Percentiles rank a stretch among this genome's conserved stretches.
phyloP scores from a whole-genome alignment of 768 basidiomycete genomes.

The Mycena sanguinolenta region DNA sequence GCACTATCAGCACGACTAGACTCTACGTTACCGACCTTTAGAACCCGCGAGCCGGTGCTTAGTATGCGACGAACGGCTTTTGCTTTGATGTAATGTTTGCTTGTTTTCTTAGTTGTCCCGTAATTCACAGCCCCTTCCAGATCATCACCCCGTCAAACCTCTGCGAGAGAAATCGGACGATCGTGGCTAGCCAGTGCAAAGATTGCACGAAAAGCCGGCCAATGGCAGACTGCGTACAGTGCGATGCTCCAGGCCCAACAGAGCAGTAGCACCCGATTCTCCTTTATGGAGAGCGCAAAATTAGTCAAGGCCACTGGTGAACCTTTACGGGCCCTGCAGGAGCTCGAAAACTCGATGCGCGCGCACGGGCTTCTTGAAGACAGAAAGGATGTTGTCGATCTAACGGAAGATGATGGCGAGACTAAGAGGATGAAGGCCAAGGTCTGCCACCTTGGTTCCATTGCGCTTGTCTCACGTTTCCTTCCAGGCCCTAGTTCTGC shows the following conservation, averaged over 20 bases:
- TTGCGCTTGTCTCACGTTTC: conserved; percentile 1
- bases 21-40: conserved; percentile 88
- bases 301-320: conserved; percentile 85
- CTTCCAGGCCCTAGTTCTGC: conserved; percentile 78
- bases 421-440: conserved; percentile 76
- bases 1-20: conserved; percentile 77
- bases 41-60: conserved; percentile 87
- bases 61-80: conserved; percentile 92
- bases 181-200: conserved; percentile 96
- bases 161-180: conserved; percentile 76
- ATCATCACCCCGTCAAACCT: conserved; percentile 51
- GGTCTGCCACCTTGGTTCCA: conserved; percentile 52
- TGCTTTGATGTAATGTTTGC: conserved; percentile 67
- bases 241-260: conserved; percentile 92
- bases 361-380: conserved; percentile 61
- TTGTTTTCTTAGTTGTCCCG: conserved; percentile 9
- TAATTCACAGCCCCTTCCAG: conserved; percentile 33
- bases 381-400: conserved; percentile 62
- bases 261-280: conserved; percentile 72
- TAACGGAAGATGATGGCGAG: conserved; percentile 68
- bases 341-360: conserved; percentile 83
- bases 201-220: conserved; percentile 94
- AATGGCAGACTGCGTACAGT: conserved; percentile 97
- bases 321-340: conserved; percentile 86
- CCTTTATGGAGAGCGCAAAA: conserved; percentile 93